Conservation (phyloP, 2,329 filamentous ascomycete species). For the Pseudocercospora fuligena region DNA sequence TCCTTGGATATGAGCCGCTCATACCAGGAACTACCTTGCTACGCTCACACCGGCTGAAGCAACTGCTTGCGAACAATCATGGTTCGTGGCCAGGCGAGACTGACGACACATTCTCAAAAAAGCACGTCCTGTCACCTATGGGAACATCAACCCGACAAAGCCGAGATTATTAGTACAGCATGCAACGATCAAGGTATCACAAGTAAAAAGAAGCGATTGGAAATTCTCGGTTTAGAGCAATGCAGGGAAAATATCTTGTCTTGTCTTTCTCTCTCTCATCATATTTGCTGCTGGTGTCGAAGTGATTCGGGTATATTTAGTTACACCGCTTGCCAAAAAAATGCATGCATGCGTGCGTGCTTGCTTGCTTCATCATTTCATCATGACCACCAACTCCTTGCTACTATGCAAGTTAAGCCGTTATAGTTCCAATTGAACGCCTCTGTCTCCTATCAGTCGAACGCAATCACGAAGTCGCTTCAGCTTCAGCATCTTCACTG, state of each 20-base stretch:
- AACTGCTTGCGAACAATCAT: background rate
- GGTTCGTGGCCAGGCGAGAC: background rate
- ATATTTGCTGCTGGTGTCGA: background rate
- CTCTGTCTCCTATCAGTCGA: background rate
- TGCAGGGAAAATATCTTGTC: background rate
- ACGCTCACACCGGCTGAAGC: background rate
- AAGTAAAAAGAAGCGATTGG: background rate
- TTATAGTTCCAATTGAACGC: background rate
- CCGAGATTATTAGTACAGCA: background rate
- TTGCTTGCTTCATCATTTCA: constrained; percentile 3
- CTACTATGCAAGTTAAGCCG: constrained; percentile 15
- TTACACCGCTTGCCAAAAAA: background rate
- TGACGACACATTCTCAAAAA: background rate
- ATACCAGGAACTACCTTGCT: background rate
- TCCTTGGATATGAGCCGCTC: background rate
- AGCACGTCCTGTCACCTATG: background rate
- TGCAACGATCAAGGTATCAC: constrained; percentile 1
- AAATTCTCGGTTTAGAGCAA: background rate
- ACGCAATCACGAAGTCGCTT: background rate
- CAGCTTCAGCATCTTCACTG: constrained; percentile 21
- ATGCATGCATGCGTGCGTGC: background rate
- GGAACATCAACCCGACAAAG: background rate
- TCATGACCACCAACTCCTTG: constrained; percentile 6
- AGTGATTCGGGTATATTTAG: background rate
- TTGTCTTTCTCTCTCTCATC: background rate